A percentile compares a stretch with the other conserved stretches of the same genome.
phyloP scores from a whole-genome alignment of 1,284 basidiomycete species.

The Apiotrichum mycotoxinovorans region DNA sequence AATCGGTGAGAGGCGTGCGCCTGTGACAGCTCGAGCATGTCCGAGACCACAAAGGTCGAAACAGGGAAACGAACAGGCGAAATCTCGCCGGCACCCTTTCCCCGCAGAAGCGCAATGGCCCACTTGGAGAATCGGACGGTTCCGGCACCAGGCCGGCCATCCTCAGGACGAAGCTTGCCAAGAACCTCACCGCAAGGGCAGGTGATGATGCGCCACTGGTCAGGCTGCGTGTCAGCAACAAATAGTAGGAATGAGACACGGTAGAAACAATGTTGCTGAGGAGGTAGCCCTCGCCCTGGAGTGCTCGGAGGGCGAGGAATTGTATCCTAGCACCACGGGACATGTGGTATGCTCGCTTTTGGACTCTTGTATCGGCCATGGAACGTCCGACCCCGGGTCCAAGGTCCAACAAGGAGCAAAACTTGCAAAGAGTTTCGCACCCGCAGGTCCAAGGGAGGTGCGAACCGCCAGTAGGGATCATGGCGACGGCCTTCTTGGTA shows the following conservation, averaged over 20 bases:
- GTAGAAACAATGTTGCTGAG: conserved; percentile 59
- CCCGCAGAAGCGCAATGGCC: conserved; percentile 67
- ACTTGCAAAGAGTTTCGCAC: conserved; percentile 42
- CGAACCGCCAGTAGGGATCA: conserved; percentile 60
- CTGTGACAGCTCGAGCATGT: conserved; percentile 79
- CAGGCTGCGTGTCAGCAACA: conserved; percentile 45
- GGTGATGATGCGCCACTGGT: conserved; percentile 62
- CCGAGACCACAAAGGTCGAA: conserved; percentile 76
- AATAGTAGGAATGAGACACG: conserved; percentile 4
- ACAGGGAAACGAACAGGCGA: conserved; percentile 62
- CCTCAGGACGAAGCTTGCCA: conserved; percentile 58
- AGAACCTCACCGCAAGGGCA: conserved; percentile 74
- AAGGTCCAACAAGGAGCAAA: conserved; percentile 3
- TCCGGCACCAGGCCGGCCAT: conserved; percentile 43
- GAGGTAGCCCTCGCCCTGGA: conserved; percentile 77
- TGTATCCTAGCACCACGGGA: conserved; percentile 56
- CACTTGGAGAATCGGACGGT: conserved; percentile 67
- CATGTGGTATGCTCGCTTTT: conserved; percentile 55
- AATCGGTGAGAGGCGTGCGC: conserved; percentile 88
- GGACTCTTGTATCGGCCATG: conserved; percentile 89
- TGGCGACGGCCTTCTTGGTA: conserved; percentile 81
- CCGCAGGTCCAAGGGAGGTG: conserved; percentile 15
- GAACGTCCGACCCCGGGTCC: conserved; percentile 24
- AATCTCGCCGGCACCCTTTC: conserved; percentile 52
- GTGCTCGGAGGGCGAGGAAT: conserved; percentile 58